Evolutionary conservation across 2,329 filamentous ascomycete species (phyloP).

Genomic region (Knufia petricola): DNA sequence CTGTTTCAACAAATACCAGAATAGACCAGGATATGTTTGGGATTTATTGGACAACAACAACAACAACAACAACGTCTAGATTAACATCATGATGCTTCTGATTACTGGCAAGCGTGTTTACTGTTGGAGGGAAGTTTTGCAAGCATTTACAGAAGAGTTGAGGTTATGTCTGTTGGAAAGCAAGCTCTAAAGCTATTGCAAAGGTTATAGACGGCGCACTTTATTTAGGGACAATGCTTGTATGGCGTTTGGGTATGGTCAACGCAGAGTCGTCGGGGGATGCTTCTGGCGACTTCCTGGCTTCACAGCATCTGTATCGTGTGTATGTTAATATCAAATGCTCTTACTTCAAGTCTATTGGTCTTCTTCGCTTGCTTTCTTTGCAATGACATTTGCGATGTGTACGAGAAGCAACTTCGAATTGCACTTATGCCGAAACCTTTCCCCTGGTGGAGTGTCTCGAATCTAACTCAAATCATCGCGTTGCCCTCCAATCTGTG

Average conservation of each 20-base stretch:
- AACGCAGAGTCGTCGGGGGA: not conserved
- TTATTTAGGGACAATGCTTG: too few relatives aligned
- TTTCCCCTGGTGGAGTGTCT: too few relatives aligned
- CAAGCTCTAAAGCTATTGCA: not conserved
- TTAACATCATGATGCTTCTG: conserved; percentile 1
- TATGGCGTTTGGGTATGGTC: not conserved
- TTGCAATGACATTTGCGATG: too few relatives aligned
- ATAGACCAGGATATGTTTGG: conserved; percentile 11
- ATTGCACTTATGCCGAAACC: too few relatives aligned
- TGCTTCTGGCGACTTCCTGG: conserved; percentile 8
- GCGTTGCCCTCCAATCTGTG: too few relatives aligned
- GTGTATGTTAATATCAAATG: conserved; percentile 5
- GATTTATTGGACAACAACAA: conserved; percentile 4
- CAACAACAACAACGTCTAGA: conserved; percentile 4
- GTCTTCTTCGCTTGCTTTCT: not conserved
- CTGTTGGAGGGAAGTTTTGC: not conserved
- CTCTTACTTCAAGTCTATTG: not conserved
- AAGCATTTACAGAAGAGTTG: conserved; percentile 2
- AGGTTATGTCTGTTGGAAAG: not conserved
- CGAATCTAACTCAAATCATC: too few relatives aligned
- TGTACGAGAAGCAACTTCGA: too few relatives aligned
- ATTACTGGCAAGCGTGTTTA: not conserved
- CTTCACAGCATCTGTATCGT: conserved; percentile 7
- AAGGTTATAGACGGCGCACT: not conserved
- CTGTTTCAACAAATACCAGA: conserved; percentile 9